Evolutionary conservation across 2,329 filamentous ascomycete genomes (phyloP).

Genomic region (Aureobasidium sp.): DNA sequence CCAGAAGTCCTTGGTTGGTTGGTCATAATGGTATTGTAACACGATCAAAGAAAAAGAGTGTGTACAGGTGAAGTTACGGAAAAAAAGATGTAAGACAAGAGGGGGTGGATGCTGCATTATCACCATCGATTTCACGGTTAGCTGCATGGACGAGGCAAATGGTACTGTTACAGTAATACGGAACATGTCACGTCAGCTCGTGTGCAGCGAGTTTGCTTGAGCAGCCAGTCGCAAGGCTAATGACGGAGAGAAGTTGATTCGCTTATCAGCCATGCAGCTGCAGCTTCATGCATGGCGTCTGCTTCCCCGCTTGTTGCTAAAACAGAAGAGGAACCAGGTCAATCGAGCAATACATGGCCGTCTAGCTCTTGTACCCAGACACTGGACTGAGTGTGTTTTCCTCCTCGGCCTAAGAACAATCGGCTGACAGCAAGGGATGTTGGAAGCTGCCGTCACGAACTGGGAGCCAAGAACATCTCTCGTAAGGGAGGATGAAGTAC

Average conservation of each 20-base stretch:
- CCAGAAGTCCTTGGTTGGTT: constrained; percentile 13
- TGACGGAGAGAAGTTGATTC: background rate
- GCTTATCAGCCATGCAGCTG: background rate
- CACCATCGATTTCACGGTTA: background rate
- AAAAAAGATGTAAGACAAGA: background rate
- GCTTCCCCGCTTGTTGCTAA: background rate
- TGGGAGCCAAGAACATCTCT: background rate
- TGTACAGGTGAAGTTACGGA: background rate
- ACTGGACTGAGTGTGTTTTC: background rate
- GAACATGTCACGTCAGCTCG: background rate
- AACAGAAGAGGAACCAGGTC: background rate
- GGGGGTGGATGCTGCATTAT: background rate
- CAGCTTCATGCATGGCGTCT: background rate
- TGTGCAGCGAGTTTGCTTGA: background rate
- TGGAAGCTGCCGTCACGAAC: background rate
- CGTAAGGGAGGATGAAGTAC: background rate
- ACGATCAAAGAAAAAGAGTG: background rate
- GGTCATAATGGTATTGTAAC: background rate
- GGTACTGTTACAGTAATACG: background rate
- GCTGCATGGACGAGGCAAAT: background rate
- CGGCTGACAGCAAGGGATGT: background rate
- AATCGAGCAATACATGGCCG: background rate
- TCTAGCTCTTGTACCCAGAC: background rate
- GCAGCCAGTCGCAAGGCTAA: background rate
- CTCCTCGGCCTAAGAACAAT: background rate